Percentiles rank a stretch among this genome's conserved stretches.
These are phyloP conservation scores for Botrytis galanthina DNA, from an alignment of 2,329 filamentous ascomycete species.

Conservation along the genomic window DNA sequence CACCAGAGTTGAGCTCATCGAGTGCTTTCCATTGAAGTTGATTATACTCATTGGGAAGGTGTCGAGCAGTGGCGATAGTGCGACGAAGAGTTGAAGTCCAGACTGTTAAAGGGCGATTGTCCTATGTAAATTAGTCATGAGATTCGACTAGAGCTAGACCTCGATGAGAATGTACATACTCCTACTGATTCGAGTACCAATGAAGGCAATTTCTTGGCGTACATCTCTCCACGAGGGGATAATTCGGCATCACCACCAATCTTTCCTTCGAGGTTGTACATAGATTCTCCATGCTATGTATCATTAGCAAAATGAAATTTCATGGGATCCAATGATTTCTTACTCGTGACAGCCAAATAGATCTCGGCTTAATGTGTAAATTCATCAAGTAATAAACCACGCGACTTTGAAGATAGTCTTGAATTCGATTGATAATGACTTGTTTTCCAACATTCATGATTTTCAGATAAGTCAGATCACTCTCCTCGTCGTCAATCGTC, in stretches of 20 bases:
- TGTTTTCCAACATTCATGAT: slow-evolving; percentile 94
- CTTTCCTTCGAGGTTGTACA: slow-evolving; percentile 84
- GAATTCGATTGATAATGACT: slow-evolving; percentile 96
- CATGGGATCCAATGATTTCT: slow-evolving; percentile 39
- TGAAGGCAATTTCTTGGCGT: slow-evolving; percentile 79
- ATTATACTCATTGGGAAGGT: slow-evolving; percentile 78
- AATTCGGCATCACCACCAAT: slow-evolving; percentile 91
- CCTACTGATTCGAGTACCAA: slow-evolving; percentile 84
- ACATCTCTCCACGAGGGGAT: slow-evolving; percentile 81
- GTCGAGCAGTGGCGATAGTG: slow-evolving; percentile 87
- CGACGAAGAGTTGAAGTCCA: slow-evolving; percentile 77
- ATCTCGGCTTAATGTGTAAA: slow-evolving; percentile 91
- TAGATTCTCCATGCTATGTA: slow-evolving; percentile 82
- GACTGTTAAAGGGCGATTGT: slow-evolving; percentile 60
- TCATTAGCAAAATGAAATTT: slow-evolving; percentile 25
- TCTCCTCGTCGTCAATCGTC: slow-evolving; percentile 87
- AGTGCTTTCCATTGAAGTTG: slow-evolving; percentile 98
- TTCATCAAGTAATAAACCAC: slow-evolving; percentile 99
- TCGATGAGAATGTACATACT: slow-evolving; percentile 51
- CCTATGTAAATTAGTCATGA: slow-evolving; percentile 41
- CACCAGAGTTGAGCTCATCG: slow-evolving; percentile 93
- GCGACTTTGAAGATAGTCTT: slow-evolving; percentile 93
- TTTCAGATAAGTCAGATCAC: slow-evolving; percentile 89
- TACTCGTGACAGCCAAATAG: slow-evolving; percentile 93
- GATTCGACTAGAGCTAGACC: slow-evolving; percentile 5